A percentile compares a stretch with the other conserved stretches of the same genome.
Conservation (phyloP, 169 alveolate species). For the Plasmodium cynomolgi region DNA sequence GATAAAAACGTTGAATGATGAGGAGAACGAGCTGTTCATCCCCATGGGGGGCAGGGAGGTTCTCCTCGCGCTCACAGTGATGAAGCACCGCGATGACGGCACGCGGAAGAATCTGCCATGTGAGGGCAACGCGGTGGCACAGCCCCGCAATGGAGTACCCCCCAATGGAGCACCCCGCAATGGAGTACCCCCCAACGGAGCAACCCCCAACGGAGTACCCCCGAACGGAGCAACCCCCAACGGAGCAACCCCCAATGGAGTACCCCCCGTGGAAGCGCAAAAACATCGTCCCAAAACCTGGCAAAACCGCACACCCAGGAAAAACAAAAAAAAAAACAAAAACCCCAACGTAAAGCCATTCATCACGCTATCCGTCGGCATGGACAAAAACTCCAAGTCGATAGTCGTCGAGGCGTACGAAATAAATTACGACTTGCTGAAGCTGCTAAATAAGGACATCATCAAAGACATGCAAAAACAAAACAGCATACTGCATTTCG, state of each 20-base stretch:
- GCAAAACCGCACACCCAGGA: not conserved
- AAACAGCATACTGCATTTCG: slow-evolving; percentile 68
- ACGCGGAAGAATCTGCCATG: not conserved
- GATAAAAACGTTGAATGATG: slow-evolving; percentile 48
- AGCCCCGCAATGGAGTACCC: not conserved
- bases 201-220: not conserved
- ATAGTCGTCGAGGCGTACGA: slow-evolving; percentile 74
- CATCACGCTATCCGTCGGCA: slow-evolving; percentile 67
- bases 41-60: slow-evolving; percentile 77
- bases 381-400: slow-evolving; percentile 41
- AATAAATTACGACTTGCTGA: slow-evolving; percentile 60
- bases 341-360: slow-evolving; percentile 43
- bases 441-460: slow-evolving; percentile 48
- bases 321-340: slow-evolving; percentile 32
- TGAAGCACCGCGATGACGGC: not conserved
- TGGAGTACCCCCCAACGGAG: not conserved
- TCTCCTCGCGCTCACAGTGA: slow-evolving; percentile 33
- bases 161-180: no score
- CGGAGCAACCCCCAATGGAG: not conserved
- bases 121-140: not conserved
- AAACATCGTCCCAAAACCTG: not conserved
- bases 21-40: slow-evolving; percentile 64
- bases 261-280: not conserved
- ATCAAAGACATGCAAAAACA: slow-evolving; percentile 65
- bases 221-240: not conserved